Evolutionary conservation across 345 rosid genomes (phyloP).

Genomic region (Rubroshorea leprosula): DNA sequence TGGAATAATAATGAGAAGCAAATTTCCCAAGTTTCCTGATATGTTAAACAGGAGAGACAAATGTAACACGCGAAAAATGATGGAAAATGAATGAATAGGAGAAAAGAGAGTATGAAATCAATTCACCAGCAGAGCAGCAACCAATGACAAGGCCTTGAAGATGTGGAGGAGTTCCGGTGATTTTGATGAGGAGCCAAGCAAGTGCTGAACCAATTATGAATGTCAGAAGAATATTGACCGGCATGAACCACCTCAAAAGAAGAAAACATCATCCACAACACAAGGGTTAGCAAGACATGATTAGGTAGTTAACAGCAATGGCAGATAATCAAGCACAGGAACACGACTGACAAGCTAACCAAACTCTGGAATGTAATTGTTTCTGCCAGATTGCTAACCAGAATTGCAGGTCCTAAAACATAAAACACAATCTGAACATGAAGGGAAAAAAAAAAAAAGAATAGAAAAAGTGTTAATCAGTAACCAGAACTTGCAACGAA

Average conservation of each 20-base stretch:
- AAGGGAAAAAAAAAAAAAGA: neutral
- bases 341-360: conserved; percentile 30
- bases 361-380: conserved; percentile 33
- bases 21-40: conserved; percentile 60
- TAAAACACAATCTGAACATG: conserved; percentile 27
- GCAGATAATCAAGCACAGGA: neutral
- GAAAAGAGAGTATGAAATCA: neutral
- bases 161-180: conserved; percentile 41
- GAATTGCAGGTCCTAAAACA: conserved; percentile 39
- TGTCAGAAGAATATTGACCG: conserved; percentile 44
- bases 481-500: too few relatives aligned
- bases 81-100: neutral
- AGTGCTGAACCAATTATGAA: conserved; percentile 45
- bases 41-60: neutral
- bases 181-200: conserved; percentile 45
- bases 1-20: conserved; percentile 62
- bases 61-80: neutral
- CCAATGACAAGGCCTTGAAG: conserved; percentile 33
- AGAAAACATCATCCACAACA: neutral
- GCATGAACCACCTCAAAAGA: conserved; percentile 56
- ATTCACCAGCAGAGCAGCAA: conserved; percentile 25
- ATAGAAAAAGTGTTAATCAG: neutral
- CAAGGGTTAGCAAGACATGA: neutral
- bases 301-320: neutral
- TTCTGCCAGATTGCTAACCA: conserved; percentile 31